phyloP scores from a whole-genome alignment of 768 basidiomycete species.

The Trametopsis cervina region DNA sequence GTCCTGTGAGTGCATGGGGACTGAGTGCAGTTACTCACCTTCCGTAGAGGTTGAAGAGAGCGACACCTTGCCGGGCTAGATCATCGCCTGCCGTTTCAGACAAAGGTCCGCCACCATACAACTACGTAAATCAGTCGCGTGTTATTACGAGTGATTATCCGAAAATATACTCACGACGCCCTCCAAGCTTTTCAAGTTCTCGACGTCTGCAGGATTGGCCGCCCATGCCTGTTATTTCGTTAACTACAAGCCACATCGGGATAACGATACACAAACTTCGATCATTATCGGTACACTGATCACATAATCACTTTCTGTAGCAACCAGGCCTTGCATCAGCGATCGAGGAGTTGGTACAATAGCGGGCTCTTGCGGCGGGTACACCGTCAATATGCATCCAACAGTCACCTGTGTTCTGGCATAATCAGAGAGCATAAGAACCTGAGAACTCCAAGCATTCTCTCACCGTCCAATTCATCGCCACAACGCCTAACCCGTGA shows the following conservation, averaged over 20 bases:
- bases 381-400: conserved; percentile 20
- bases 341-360: conserved; percentile 20
- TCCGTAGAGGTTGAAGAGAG: conserved; percentile 11
- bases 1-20: no score
- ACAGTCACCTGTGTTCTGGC: conserved; percentile 18
- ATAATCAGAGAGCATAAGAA: no score
- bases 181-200: conserved; percentile 4
- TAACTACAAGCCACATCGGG: background rate
- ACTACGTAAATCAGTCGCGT: conserved; percentile 1
- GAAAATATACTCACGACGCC: conserved; percentile 8
- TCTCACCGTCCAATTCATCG: conserved; percentile 21
- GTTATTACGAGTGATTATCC: no score
- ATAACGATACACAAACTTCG: conserved; percentile 19
- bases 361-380: conserved; percentile 21
- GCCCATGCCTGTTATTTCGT: conserved; percentile 21
- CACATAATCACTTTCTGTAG: conserved; percentile 19
- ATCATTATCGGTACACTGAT: conserved; percentile 25
- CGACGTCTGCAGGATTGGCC: conserved; percentile 17
- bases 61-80: conserved; percentile 7
- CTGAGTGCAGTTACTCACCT: no score
- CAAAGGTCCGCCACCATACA: conserved; percentile 15
- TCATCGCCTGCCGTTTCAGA: conserved; percentile 11
- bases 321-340: conserved; percentile 16
- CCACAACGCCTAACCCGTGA: conserved; percentile 22
- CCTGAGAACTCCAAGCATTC: conserved; percentile 1